Base-by-base conservation (phyloP, 148 eudicot genomes). In the Cornus kousa region DNA sequence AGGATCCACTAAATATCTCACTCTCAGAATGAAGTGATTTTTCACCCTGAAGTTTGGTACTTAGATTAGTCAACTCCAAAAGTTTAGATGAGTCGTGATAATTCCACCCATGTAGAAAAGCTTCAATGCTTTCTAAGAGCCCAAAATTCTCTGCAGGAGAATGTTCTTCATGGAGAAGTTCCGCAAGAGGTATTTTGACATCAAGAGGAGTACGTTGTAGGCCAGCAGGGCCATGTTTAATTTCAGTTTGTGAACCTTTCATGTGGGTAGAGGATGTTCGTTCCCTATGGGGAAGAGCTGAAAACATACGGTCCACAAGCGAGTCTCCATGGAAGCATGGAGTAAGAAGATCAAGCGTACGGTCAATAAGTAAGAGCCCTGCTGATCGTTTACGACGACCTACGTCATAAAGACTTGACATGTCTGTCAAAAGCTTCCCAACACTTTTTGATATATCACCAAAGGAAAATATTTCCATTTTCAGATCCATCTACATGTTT, bases 361-460 rank as follows among this genome's bases (percentile, higher is more conserved):
- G 99, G 75, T 96, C 99, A 75, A 96, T 83, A 64, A 96, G 86
- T 78, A 96, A 85, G 78, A 96, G 87, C 78, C 98, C 92, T 46
- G 97, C 98, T 31, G 99, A 87, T 84, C 92, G 89, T 86, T 87
- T 96, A 35, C 98, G 95, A 43, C 99, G 94, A 64, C 99, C 98
- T 79, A 96, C 99, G 80, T 96, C 99, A 83, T 96, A 96, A 75
- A 96, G 98, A 82, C 99, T 93, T 78, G 99, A 96, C 99, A 96
- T 96, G 84, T 96, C 97, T 55, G 97, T 96, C 83, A 96, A 82
- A 68, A 91, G 90, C 84, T 89, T 90, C 81, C 99, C 99, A 78
- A 96, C 89, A 69, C 88, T 87, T 87, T 88, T 93, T 60, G 99
- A 96, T 64, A 89, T 76, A 90, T 92, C 97, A 39, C 99, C 99